A percentile compares a stretch with the other conserved stretches of the same genome.
phyloP scores from a whole-genome alignment of 257 asterid genomes.

The Nicotiana attenuata region DNA sequence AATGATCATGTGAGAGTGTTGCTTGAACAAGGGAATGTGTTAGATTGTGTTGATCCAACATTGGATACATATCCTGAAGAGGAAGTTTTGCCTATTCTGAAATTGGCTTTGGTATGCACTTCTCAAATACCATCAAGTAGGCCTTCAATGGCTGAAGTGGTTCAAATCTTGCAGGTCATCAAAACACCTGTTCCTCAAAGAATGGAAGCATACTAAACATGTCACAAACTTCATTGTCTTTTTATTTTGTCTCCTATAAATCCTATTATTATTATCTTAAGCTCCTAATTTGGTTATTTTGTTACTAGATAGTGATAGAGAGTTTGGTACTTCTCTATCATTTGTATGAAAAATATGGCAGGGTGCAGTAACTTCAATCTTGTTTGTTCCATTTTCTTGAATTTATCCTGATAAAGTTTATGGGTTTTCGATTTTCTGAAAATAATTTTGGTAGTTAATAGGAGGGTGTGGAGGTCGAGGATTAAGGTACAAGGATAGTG shows the following conservation, averaged over 20 bases:
- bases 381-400: not conserved
- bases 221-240: not conserved
- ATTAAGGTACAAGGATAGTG: too few species aligned
- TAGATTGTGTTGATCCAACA: slow-evolving; percentile 64
- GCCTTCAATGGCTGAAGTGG: slow-evolving; percentile 98
- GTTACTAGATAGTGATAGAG: not conserved
- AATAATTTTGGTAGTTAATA: not conserved
- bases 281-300: slow-evolving; percentile 1
- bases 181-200: slow-evolving; percentile 65
- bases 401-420: not conserved
- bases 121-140: slow-evolving; percentile 93
- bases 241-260: not conserved
- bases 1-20: slow-evolving; percentile 70
- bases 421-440: too few species aligned
- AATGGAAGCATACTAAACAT: slow-evolving; percentile 30
- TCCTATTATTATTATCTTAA: not conserved
- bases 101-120: slow-evolving; percentile 84
- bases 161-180: slow-evolving; percentile 86
- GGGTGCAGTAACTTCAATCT: not conserved
- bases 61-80: slow-evolving; percentile 75
- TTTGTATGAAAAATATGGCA: not conserved
- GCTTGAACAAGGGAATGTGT: slow-evolving; percentile 74
- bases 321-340: not conserved
- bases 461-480: too few species aligned
- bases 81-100: slow-evolving; percentile 76